Conservation (phyloP, 345 rosid species). For the Populus davidiana region DNA sequence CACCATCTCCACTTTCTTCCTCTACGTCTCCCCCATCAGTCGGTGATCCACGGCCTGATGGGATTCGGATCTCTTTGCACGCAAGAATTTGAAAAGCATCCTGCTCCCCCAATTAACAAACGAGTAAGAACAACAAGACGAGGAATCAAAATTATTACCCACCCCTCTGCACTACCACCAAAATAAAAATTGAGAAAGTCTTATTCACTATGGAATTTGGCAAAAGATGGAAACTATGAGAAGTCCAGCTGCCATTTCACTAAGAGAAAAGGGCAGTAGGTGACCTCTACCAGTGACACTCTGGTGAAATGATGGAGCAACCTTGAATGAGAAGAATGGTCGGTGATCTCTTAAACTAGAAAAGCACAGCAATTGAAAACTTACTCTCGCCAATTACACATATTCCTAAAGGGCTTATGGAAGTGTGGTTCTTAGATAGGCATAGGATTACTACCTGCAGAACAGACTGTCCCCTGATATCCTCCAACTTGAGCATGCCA, state of each 20-base stretch:
- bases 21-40: conserved; percentile 51
- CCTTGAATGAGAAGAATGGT: neutral
- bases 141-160: too few relatives aligned
- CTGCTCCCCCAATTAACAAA: conserved; percentile 35
- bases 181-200: too few relatives aligned
- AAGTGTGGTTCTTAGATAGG: neutral
- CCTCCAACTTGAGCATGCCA: conserved; percentile 75
- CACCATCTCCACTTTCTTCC: conserved; percentile 46
- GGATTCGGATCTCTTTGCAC: conserved; percentile 81
- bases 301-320: neutral
- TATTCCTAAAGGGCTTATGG: neutral
- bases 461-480: conserved; percentile 73
- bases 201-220: neutral
- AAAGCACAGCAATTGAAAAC: neutral
- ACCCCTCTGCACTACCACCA: too few relatives aligned
- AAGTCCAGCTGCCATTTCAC: neutral
- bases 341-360: neutral
- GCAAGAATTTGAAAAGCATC: conserved; percentile 83
- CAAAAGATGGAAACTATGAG: neutral
- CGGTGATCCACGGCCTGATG: conserved; percentile 48
- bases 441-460: conserved; percentile 54
- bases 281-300: neutral
- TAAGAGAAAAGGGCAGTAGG: neutral
- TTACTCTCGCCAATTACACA: neutral
- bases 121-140: neutral